Conservation (phyloP, 306 rosid species). For the Geum urbanum region DNA sequence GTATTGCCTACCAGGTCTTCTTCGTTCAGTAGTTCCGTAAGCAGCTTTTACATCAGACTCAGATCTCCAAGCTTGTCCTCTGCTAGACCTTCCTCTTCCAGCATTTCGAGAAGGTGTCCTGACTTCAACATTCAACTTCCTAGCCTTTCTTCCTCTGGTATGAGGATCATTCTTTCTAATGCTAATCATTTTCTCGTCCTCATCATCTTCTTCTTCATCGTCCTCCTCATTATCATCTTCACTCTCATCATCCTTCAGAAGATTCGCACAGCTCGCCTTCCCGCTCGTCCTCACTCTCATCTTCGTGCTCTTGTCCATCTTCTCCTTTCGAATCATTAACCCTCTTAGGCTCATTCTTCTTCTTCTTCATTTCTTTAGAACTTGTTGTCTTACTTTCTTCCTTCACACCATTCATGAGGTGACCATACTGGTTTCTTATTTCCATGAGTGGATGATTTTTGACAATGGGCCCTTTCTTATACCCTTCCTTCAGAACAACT, state of each 20-base stretch:
- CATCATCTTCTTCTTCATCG: constrained; percentile 14
- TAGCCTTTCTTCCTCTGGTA: constrained; percentile 20
- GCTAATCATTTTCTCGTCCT: constrained; percentile 24
- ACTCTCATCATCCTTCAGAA: constrained; percentile 36
- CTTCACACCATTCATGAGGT: constrained; percentile 53
- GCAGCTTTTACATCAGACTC: constrained; percentile 19
- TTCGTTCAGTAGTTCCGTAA: constrained; percentile 28
- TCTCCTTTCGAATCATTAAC: constrained; percentile 18
- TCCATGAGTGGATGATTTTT: constrained; percentile 47
- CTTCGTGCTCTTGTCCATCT: constrained; percentile 22
- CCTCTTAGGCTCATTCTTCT: not conserved
- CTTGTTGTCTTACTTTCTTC: constrained; percentile 39
- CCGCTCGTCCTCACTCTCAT: constrained; percentile 26
- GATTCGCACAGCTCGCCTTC: constrained; percentile 29
- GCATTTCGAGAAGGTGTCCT: not conserved
- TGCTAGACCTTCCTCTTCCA: constrained; percentile 8
- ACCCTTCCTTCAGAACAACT: constrained; percentile 69
- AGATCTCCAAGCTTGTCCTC: constrained; percentile 17
- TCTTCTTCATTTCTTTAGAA: constrained; percentile 28
- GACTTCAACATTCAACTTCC: constrained; percentile 13
- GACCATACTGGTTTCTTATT: constrained; percentile 62
- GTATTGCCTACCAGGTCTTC: constrained; percentile 24
- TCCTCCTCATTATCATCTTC: constrained; percentile 5
- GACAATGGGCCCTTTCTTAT: constrained; percentile 66
- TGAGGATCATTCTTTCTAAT: constrained; percentile 19